A percentile compares a stretch with the other conserved stretches of the same genome.
Conservation (phyloP, 2,329 filamentous ascomycete species). For the Thelonectria rubi region DNA sequence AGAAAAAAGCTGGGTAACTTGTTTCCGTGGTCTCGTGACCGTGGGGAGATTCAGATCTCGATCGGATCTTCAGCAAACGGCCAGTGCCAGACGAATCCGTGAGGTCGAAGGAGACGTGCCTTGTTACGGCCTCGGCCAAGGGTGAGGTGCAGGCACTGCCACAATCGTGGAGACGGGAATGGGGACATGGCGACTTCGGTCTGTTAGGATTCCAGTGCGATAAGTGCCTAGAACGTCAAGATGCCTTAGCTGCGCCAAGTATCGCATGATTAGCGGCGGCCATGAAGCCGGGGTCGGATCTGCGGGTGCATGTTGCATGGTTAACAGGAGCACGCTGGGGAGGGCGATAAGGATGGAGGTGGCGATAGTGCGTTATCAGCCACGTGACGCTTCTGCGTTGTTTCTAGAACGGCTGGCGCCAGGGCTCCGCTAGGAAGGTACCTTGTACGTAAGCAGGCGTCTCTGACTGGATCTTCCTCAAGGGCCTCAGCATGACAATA, state of each 20-base stretch:
- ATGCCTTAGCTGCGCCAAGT: constrained; percentile 37
- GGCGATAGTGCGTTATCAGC: constrained; percentile 20
- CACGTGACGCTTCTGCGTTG: constrained; percentile 30
- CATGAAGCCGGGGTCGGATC: constrained; percentile 20
- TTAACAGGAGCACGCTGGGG: neutral
- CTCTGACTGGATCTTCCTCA: constrained; percentile 31
- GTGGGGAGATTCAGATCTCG: constrained; percentile 33
- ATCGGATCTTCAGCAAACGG: constrained; percentile 35
- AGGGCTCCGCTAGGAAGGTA: constrained; percentile 30
- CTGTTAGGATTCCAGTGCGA: constrained; percentile 37
- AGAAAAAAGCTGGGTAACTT: neutral
- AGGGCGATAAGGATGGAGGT: neutral
- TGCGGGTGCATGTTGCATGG: constrained; percentile 1
- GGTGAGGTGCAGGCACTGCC: constrained; percentile 41
- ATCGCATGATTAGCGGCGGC: constrained; percentile 28
- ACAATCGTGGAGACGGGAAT: constrained; percentile 29
- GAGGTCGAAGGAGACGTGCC: constrained; percentile 12
- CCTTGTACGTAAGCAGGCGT: constrained; percentile 39
- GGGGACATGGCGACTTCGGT: constrained; percentile 8
- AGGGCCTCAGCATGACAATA: constrained; percentile 38
- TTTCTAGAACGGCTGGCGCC: constrained; percentile 34
- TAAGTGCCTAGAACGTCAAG: constrained; percentile 29
- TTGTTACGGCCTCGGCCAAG: constrained; percentile 31
- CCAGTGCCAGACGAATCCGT: neutral
- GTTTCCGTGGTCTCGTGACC: constrained; percentile 32